Percentiles rank a stretch among this genome's conserved stretches.
Conservation (phyloP, 1,284 basidiomycete species). For the Ustilago crameri region DNA sequence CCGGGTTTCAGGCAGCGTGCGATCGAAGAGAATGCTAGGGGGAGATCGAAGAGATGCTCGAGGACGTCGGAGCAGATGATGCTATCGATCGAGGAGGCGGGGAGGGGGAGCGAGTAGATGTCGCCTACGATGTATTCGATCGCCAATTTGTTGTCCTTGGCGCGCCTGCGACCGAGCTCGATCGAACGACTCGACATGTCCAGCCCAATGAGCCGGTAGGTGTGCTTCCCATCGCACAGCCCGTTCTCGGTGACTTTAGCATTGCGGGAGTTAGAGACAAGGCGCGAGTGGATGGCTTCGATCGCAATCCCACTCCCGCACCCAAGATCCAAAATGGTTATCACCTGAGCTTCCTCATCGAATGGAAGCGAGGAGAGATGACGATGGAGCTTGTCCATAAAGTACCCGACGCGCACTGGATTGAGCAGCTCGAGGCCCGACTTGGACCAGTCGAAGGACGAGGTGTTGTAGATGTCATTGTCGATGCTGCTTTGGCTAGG, state of each 20-base stretch:
- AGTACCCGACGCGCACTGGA: constrained; percentile 41
- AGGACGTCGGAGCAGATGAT: constrained; percentile 52
- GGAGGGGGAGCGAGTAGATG: constrained; percentile 31
- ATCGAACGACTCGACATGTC: constrained; percentile 33
- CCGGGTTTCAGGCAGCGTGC: constrained; percentile 92
- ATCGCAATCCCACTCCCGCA: constrained; percentile 48
- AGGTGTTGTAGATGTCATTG: constrained; percentile 42
- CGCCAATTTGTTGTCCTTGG: neutral
- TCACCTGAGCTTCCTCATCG: neutral
- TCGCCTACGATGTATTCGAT: constrained; percentile 32
- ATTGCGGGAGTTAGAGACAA: neutral
- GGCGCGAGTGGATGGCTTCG: constrained; percentile 36
- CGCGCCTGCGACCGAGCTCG: constrained; percentile 12
- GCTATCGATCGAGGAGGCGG: constrained; percentile 18
- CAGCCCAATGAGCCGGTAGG: constrained; percentile 26
- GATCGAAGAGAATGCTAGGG: constrained; percentile 27
- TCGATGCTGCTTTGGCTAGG: constrained; percentile 50
- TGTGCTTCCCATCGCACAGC: constrained; percentile 1
- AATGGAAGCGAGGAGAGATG: neutral
- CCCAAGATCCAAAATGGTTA: constrained; percentile 40
- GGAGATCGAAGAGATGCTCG: constrained; percentile 49
- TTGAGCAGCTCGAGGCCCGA: constrained; percentile 37
- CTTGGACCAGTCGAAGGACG: constrained; percentile 36
- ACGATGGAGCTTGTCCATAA: constrained; percentile 35
- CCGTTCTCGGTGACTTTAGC: neutral